Evolutionary conservation across 1,284 basidiomycete genomes (phyloP), one percentile per base, ranked within the genome.

Genomic region (Cryptococcus maquisensis): DNA sequence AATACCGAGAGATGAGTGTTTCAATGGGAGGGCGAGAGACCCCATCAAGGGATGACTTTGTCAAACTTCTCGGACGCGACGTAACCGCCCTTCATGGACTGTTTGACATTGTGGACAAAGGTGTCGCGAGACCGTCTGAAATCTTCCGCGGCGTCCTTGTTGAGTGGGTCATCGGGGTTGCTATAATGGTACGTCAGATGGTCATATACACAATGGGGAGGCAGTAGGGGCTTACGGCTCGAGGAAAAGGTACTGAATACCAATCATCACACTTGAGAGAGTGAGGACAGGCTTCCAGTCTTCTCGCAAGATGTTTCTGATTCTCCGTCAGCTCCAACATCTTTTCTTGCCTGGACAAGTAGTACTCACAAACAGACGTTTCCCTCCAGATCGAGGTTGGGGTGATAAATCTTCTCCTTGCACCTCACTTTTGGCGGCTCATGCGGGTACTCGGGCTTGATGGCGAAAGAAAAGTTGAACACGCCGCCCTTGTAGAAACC

Each of bases 231-330:
- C 72, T 66, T 46, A 72, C 15, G 96, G 95, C 75, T 98, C 96
- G 55, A 98, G 81, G 82, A 99, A 98, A 45, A 99, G 83, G 74
- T 97, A 98, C 74, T 98, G 94, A 56, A 99, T 79, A 37, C 96
- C 96, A 61, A 98, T 91, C 86, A 97, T 93, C 60, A 98, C 90
- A 37, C 92, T 90, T 75, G 93, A 97, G 53, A 98, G 82, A 76
- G 97, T 98, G 50, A 98, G 81, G 5, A 98, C 96, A 15, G 96
- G 96, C 73, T 99, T 99, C 96, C 96, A 99, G 79, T 98, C 96
- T 80, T 98, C 96, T 73, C 96, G 85, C 56, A 98, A 82, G 68
- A 98, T 98, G 79, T 98, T 98, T 23, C 72, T 72, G 52, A 2
- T n/a, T 3, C 40, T 24, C 13, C n/a, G 32, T 51, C 32, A 47